A percentile compares a stretch with the other conserved stretches of the same genome.
These are phyloP conservation scores for Pisolithus microcarpus DNA, from an alignment of 768 basidiomycete genomes.

Conservation along the genomic window DNA sequence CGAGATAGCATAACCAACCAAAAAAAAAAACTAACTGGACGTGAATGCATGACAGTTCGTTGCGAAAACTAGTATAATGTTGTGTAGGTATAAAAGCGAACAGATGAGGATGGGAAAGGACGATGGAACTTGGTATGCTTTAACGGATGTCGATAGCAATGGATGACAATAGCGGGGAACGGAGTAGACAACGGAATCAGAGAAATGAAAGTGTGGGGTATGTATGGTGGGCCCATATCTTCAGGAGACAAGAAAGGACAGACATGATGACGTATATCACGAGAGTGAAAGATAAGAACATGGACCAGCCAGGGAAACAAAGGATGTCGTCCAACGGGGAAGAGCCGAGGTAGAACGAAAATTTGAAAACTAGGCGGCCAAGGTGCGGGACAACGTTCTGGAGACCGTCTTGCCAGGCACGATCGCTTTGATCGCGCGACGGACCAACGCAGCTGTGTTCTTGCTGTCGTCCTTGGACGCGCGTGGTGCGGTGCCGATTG, in stretches of 20 bases:
- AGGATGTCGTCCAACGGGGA: constrained; percentile 1
- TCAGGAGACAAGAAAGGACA: constrained; percentile 4
- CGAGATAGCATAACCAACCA: constrained; percentile 11
- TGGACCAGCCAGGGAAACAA: constrained; percentile 2
- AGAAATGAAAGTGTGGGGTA: constrained; percentile 10
- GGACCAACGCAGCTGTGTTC: constrained; percentile 48
- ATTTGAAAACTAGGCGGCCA: constrained; percentile 15
- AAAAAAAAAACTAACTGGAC: constrained; percentile 2
- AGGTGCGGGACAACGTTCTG: constrained; percentile 41
- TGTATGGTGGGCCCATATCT: constrained; percentile 3
- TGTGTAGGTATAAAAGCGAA: constrained; percentile 1
- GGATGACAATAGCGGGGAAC: constrained; percentile 27
- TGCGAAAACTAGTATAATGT: constrained; percentile 2
- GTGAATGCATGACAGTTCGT: constrained; percentile 16
- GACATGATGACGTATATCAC: constrained; percentile 12
- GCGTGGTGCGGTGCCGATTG: constrained; percentile 16
- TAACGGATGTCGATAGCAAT: constrained; percentile 25
- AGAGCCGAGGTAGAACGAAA: constrained; percentile 14
- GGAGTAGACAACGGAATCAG: constrained; percentile 28
- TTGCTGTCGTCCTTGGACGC: constrained; percentile 39
- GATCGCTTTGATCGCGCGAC: constrained; percentile 71
- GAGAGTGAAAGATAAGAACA: constrained; percentile 9
- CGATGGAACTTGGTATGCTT: constrained; percentile 4
- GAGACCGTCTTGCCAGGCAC: constrained; percentile 56
- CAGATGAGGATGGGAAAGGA: not conserved